Evolutionary conservation across 2,329 filamentous ascomycete genomes (phyloP).

Genomic region (Epichloe amarillans): DNA sequence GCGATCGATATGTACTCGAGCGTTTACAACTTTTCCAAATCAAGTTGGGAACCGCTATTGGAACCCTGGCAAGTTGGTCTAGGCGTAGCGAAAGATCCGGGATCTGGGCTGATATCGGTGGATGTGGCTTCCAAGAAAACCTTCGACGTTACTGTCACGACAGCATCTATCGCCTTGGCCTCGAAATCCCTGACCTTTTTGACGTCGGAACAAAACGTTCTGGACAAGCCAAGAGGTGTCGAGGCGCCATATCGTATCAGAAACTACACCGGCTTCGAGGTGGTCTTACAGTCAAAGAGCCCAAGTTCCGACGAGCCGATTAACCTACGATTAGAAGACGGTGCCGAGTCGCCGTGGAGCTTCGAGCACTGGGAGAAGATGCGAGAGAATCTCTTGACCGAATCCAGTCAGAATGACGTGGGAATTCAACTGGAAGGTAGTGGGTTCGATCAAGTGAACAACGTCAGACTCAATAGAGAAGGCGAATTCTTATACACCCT

Average conservation of each 20-base stretch:
- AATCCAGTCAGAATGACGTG: conserved; percentile 67
- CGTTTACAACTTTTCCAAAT: conserved; percentile 98
- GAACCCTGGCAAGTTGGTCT: conserved; percentile 96
- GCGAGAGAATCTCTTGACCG: conserved; percentile 79
- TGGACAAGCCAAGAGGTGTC: conserved; percentile 81
- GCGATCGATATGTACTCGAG: conserved; percentile 92
- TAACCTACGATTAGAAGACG: conserved; percentile 68
- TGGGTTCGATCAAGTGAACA: conserved; percentile 81
- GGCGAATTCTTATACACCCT: conserved; percentile 85
- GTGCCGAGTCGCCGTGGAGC: conserved; percentile 84
- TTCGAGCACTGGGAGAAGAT: conserved; percentile 97
- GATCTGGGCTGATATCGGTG: conserved; percentile 64
- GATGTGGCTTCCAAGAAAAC: conserved; percentile 81
- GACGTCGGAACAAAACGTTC: conserved; percentile 68
- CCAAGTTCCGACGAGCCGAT: conserved; percentile 51
- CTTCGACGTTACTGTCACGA: conserved; percentile 85
- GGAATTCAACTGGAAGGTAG: conserved; percentile 80
- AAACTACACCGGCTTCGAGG: conserved; percentile 90
- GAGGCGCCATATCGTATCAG: conserved; percentile 89
- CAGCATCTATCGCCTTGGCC: conserved; percentile 81
- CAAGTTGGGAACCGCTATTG: conserved; percentile 89
- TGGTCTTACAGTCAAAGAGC: conserved; percentile 70
- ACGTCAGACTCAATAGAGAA: conserved; percentile 84
- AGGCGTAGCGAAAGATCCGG: conserved; percentile 66
- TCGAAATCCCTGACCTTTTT: conserved; percentile 91